These are phyloP conservation scores for Teunomyces funiuensis DNA, from an alignment of 805 yeast genomes.

Conservation along the genomic window DNA sequence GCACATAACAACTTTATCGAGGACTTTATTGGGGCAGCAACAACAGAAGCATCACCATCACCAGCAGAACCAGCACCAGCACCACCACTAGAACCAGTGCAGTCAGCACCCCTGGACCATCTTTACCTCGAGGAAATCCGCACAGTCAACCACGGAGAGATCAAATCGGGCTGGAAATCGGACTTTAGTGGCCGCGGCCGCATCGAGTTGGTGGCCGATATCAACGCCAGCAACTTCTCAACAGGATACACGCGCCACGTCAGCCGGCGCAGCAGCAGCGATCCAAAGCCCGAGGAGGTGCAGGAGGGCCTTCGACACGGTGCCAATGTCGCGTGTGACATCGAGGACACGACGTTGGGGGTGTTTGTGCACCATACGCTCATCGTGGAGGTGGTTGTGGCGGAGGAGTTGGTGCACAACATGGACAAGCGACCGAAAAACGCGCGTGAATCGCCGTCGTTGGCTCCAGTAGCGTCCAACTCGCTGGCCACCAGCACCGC, in stretches of 20 bases:
- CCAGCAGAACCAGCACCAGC: conserved; percentile 3
- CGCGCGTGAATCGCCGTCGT: conserved; percentile 8
- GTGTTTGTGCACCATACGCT: conserved; percentile 72
- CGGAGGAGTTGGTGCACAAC: conserved; percentile 73
- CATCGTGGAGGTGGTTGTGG: conserved; percentile 87
- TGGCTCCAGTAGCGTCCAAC: conserved; percentile 27
- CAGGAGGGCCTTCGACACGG: conserved; percentile 30
- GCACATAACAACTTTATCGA: conserved; percentile 27
- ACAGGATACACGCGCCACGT: conserved; percentile 49
- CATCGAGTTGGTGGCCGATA: conserved; percentile 75
- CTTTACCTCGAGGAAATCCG: conserved; percentile 72
- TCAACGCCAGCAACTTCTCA: conserved; percentile 57
- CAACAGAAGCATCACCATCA: not conserved
- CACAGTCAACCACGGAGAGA: conserved; percentile 73
- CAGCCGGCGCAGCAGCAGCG: conserved; percentile 43
- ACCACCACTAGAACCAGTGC: conserved; percentile 4
- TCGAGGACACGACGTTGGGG: conserved; percentile 80
- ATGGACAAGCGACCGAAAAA: conserved; percentile 13
- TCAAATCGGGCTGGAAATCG: conserved; percentile 93
- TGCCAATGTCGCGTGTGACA: conserved; percentile 72
- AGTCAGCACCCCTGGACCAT: too few relatives aligned
- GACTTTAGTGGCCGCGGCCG: conserved; percentile 79
- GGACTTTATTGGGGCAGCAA: conserved; percentile 21
- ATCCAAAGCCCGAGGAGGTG: conserved; percentile 23
- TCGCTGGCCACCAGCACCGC: conserved; percentile 15